Conservation (phyloP, 2,329 filamentous ascomycete species). For the Cyclaneusma minus region DNA sequence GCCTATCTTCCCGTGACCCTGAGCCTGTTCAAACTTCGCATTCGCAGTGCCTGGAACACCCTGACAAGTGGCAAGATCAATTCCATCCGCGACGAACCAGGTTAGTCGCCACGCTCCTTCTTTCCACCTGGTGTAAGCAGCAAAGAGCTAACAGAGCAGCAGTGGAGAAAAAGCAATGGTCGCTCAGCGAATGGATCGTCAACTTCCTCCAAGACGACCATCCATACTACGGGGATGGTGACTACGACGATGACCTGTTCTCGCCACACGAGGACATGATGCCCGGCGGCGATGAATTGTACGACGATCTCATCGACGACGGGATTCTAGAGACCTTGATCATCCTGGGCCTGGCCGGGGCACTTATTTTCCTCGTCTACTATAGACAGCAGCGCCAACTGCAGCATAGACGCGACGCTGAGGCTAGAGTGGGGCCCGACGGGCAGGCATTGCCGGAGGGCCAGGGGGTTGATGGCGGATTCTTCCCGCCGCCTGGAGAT, state of each 20-base stretch:
- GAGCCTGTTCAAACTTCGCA: constrained; percentile 69
- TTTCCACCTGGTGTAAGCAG: background rate
- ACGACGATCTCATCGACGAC: constrained; percentile 55
- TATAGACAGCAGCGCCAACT: constrained; percentile 61
- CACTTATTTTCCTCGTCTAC: constrained; percentile 65
- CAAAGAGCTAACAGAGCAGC: constrained; percentile 15
- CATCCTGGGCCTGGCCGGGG: constrained; percentile 63
- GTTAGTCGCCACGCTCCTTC: constrained; percentile 33
- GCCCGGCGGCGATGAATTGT: constrained; percentile 35
- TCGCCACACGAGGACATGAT: constrained; percentile 36
- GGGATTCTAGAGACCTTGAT: constrained; percentile 72
- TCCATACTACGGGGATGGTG: constrained; percentile 42
- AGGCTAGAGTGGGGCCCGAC: constrained; percentile 18
- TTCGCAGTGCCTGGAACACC: constrained; percentile 87
- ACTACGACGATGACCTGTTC: constrained; percentile 32
- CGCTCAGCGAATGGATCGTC: constrained; percentile 70
- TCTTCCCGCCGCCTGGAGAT: constrained; percentile 52
- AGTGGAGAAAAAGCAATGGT: constrained; percentile 60
- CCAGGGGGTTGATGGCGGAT: constrained; percentile 28
- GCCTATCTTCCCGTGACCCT: constrained; percentile 87
- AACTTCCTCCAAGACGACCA: constrained; percentile 63
- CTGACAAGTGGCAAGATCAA: constrained; percentile 83
- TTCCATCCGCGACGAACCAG: constrained; percentile 76
- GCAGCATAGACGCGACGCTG: constrained; percentile 27
- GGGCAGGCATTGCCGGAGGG: constrained; percentile 9